Conservation (phyloP, 2,329 filamentous ascomycete species). For the Chaetothyriales sp. region DNA sequence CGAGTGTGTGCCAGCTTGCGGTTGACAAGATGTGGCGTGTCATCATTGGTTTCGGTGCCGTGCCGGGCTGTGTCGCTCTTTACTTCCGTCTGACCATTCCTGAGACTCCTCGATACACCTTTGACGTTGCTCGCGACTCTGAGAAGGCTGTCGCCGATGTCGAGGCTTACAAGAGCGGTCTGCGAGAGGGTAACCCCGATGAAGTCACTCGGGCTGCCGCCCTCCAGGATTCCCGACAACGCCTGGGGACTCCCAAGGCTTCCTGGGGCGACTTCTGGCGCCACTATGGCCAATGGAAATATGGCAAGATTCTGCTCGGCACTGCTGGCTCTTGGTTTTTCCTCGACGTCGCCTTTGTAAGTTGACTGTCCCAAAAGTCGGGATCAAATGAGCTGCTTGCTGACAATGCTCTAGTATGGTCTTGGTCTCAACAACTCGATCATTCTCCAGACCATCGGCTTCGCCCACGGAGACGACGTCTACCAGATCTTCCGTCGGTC, state of each 20-base stretch:
- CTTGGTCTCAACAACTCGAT: constrained; percentile 62
- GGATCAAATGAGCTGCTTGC: constrained; percentile 21
- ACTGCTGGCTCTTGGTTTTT: constrained; percentile 77
- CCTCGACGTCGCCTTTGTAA: constrained; percentile 42
- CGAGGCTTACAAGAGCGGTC: constrained; percentile 56
- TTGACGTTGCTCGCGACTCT: constrained; percentile 61
- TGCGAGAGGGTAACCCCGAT: constrained; percentile 48
- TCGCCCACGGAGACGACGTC: constrained; percentile 45
- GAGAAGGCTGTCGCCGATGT: constrained; percentile 59
- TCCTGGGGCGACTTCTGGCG: constrained; percentile 54
- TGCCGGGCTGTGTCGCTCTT: constrained; percentile 65
- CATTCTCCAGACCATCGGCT: constrained; percentile 58
- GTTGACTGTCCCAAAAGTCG: constrained; percentile 12
- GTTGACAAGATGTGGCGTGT: constrained; percentile 82
- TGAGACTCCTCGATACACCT: constrained; percentile 77
- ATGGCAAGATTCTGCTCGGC: constrained; percentile 58
- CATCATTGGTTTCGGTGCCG: constrained; percentile 65
- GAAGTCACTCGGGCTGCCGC: constrained; percentile 48
- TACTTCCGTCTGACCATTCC: constrained; percentile 81
- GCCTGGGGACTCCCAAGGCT: constrained; percentile 52
- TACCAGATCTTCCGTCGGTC: constrained; percentile 60
- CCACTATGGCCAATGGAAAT: constrained; percentile 57
- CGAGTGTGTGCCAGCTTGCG: constrained; percentile 48
- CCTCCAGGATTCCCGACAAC: constrained; percentile 37
- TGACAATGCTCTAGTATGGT: constrained; percentile 32